These are phyloP conservation scores for Neltuma alba DNA, from an alignment of 306 rosid genomes.

Conservation along the genomic window DNA sequence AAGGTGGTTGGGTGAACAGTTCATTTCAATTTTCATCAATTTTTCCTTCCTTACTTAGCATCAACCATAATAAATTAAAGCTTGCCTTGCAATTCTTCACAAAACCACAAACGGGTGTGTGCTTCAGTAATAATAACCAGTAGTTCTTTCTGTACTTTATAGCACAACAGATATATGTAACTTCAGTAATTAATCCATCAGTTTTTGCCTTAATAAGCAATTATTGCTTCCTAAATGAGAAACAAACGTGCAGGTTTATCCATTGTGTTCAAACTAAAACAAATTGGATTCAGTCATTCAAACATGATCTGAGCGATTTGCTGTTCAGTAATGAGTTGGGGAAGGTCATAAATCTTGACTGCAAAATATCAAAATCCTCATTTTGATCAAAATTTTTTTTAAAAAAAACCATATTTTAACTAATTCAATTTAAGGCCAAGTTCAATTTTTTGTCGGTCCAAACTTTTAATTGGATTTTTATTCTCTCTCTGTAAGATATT, in stretches of 20 bases:
- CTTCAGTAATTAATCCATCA: not conserved
- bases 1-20: not conserved
- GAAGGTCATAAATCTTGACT: not conserved
- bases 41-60: not conserved
- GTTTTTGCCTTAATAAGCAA: not conserved
- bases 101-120: not conserved
- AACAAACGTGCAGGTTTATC: not conserved
- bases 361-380: not conserved
- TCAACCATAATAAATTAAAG: not conserved
- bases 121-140: not conserved
- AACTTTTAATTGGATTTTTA: not conserved
- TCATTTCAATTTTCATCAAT: not conserved
- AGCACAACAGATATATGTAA: not conserved
- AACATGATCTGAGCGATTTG: not conserved
- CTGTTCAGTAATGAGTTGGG: not conserved
- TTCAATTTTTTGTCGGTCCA: not conserved
- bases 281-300: not conserved
- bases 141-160: too few species aligned
- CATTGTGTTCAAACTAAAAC: not conserved
- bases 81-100: not conserved
- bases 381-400: not conserved
- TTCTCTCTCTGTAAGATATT: not conserved
- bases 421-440: not conserved
- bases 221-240: not conserved
- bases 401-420: too few species aligned